Base-by-base conservation (phyloP, 2,329 filamentous ascomycete species). In the Dryadomyces sulphureus region DNA sequence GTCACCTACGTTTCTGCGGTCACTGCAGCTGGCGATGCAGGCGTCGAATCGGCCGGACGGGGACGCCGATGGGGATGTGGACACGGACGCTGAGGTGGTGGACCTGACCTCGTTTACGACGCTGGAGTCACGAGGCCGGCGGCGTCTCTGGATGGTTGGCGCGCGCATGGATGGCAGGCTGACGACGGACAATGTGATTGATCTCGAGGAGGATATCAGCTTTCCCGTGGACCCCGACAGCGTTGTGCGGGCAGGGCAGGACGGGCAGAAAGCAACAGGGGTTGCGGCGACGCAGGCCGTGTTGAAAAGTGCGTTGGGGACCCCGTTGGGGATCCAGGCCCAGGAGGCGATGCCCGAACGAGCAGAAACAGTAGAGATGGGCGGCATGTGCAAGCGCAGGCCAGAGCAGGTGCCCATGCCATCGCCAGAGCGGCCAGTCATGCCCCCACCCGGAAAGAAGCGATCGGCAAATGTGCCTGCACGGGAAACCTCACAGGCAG, bases 141-240 rank as follows among this genome's bases (percentile, higher is more conserved):
- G 17, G 1, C 20, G 41, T 11, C 41, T 43, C 20, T 43, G 41
- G 41, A 25, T 17, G 35, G 80, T 78, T 5, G 75, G 83, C 21
- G 71, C 85, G 52, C 78, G 85, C 55, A 63, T 64, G 0, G 72
- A 78, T 20, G 82, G 83, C 1, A 70, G 75, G 14, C 59, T 89
- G 3, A 66, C 84, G 43, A 73, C 80, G 45, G 59, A 77, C 12
- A 75, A 81, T 51, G 65, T 79, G 17, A 62, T 84, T 38, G 75
- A 85, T 46, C 60, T 83, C 17, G 65, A 67, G 5, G 65, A 72
- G 20, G 67, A 68, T 3, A 62, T 66, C 21, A 54, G 51, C 21
- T 48, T 53, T 3, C 51, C 48, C 3, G 43, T 56, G 7, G 54
- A 61, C 32, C 48, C 45, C 56, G 45, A 51, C 16, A 43, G 48